phyloP scores from a whole-genome alignment of 805 yeast genomes.

The Hanseniaspora meyeri region DNA sequence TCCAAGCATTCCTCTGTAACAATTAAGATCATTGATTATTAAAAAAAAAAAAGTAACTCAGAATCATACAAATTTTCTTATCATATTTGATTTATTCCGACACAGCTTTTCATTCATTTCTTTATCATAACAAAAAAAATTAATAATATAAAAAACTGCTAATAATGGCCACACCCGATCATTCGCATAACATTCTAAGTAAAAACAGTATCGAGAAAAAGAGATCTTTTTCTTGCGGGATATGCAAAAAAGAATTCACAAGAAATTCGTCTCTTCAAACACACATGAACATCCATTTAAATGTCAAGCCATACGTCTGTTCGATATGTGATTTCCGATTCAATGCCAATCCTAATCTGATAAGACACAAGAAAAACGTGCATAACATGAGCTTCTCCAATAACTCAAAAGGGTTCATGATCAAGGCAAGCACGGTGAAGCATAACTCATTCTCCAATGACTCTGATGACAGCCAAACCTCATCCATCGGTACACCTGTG shows the following conservation, averaged over 20 bases:
- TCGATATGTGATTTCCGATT: neutral
- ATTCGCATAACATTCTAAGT: neutral
- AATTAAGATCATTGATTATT: neutral
- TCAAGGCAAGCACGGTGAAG: neutral
- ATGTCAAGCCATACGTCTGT: conserved; percentile 2
- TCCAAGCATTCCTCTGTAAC: neutral
- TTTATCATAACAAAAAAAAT: too few species aligned
- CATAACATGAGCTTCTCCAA: neutral
- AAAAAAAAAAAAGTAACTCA: too few species aligned
- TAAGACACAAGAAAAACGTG: conserved; percentile 7
- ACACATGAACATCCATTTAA: conserved; percentile 9
- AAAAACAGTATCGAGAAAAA: neutral
- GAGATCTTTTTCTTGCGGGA: neutral
- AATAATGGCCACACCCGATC: neutral
- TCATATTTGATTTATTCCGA: too few species aligned
- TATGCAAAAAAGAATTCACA: conserved; percentile 5
- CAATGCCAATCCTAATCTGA: conserved; percentile 7
- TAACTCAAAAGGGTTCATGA: neutral
- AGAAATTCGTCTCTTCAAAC: conserved; percentile 5
- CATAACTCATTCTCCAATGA: neutral
- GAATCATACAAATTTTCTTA: too few species aligned
- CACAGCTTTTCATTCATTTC: neutral
- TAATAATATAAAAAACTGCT: neutral
- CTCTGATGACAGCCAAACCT: neutral
- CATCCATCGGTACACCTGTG: neutral